These are phyloP conservation scores for Erythrobasidium hasegawianum DNA, from an alignment of 1,284 basidiomycete genomes.

Conservation along the genomic window DNA sequence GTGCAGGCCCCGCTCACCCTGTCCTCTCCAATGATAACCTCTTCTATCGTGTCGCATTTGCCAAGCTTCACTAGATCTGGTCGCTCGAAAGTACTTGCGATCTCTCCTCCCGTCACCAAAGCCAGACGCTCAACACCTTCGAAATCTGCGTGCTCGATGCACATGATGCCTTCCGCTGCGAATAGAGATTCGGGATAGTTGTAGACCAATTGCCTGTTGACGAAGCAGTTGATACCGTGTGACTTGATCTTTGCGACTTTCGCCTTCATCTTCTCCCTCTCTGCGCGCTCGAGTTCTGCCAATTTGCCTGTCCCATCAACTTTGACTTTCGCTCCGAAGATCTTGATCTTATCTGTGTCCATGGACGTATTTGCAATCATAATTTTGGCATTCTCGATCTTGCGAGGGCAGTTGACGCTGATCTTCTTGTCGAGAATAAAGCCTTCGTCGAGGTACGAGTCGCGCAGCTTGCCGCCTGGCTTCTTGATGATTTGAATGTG, in stretches of 20 bases:
- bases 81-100: conserved; percentile 89
- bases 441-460: conserved; percentile 96
- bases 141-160: conserved; percentile 98
- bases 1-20: conserved; percentile 60
- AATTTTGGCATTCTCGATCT: conserved; percentile 91
- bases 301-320: conserved; percentile 95
- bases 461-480: conserved; percentile 94
- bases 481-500: conserved; percentile 99
- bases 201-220: conserved; percentile 98
- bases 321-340: conserved; percentile 93
- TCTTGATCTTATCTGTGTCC: conserved; percentile 99
- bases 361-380: conserved; percentile 99
- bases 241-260: conserved; percentile 93
- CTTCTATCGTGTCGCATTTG: conserved; percentile 89
- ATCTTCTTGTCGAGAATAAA: conserved; percentile 99
- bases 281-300: conserved; percentile 74
- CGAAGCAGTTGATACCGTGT: conserved; percentile 96
- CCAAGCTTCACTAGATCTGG: conserved; percentile 93
- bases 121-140: conserved; percentile 96
- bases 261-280: conserved; percentile 95
- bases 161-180: conserved; percentile 88
- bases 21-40: conserved; percentile 99
- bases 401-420: conserved; percentile 89
- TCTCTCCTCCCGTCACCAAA: conserved; percentile 96
- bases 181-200: conserved; percentile 97